phyloP scores from a whole-genome alignment of 768 basidiomycete genomes.

The Lactarius quietus region DNA sequence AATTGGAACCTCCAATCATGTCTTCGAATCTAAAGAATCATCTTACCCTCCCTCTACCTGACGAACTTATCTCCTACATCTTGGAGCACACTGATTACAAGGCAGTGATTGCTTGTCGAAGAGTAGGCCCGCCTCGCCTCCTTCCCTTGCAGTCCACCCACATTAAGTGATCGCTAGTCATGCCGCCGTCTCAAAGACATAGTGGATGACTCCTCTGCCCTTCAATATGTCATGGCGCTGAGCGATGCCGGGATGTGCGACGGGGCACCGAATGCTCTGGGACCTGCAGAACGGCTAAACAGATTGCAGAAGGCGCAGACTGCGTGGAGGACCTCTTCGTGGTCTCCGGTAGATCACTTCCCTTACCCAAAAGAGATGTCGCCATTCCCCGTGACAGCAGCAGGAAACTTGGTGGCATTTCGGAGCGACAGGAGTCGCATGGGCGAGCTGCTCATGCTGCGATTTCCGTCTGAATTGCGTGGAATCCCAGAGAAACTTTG shows the following conservation, averaged over 20 bases:
- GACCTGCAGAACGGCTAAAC: neutral
- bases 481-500: constrained; percentile 5
- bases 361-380: neutral
- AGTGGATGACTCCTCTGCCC: neutral
- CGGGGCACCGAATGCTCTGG: neutral
- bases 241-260: constrained; percentile 7
- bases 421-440: neutral
- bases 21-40: neutral
- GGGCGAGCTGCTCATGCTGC: constrained; percentile 1
- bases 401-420: constrained; percentile 12
- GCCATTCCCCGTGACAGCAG: neutral
- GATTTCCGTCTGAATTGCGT: constrained; percentile 11
- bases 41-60: neutral
- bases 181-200: constrained; percentile 8
- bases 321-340: constrained; percentile 4
- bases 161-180: neutral
- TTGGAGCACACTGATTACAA: constrained; percentile 9
- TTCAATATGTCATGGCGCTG: constrained; percentile 8
- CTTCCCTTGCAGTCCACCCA: neutral
- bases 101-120: constrained; percentile 9
- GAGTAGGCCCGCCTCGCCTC: neutral
- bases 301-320: neutral
- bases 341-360: constrained; percentile 1
- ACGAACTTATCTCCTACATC: constrained; percentile 5
- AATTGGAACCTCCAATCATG: neutral